A percentile compares a stretch with the other conserved stretches of the same genome.
Conservation (phyloP, 1,284 basidiomycete species). For the Crepidotus sp. region DNA sequence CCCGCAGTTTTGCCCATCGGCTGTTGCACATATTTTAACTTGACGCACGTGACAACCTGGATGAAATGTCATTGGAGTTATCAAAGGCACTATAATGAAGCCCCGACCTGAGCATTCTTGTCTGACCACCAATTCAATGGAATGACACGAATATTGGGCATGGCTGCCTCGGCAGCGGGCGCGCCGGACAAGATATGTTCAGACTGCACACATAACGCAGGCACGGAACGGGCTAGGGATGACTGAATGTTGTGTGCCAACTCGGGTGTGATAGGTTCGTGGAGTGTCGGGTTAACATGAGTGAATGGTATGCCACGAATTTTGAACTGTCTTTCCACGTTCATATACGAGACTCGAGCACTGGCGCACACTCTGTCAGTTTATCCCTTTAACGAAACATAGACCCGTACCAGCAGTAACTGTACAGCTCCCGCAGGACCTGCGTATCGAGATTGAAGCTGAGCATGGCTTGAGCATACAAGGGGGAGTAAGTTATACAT, state of each 20-base stretch:
- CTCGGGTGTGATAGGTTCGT: conserved; percentile 34
- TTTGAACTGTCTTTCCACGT: conserved; percentile 84
- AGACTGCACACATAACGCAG: conserved; percentile 76
- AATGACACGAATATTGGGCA: conserved; percentile 83
- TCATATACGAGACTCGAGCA: conserved; percentile 84
- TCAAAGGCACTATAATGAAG: background rate
- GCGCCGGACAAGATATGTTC: conserved; percentile 72
- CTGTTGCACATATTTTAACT: conserved; percentile 80
- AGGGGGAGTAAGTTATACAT: background rate
- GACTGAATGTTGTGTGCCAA: conserved; percentile 53
- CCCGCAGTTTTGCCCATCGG: conserved; percentile 65
- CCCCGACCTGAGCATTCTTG: conserved; percentile 51
- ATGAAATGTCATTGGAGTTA: conserved; percentile 29
- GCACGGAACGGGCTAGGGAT: conserved; percentile 63
- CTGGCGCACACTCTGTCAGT: conserved; percentile 30
- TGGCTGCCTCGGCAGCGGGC: conserved; percentile 79
- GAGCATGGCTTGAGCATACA: conserved; percentile 4
- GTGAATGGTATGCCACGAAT: conserved; percentile 70
- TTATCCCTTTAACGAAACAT: background rate
- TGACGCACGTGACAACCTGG: conserved; percentile 76
- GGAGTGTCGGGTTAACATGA: conserved; percentile 56
- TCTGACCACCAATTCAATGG: conserved; percentile 88
- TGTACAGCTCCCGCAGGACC: conserved; percentile 64
- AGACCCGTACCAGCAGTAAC: conserved; percentile 67
- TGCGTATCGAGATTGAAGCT: conserved; percentile 66